phyloP scores from a whole-genome alignment of 148 eudicot genomes.

The Vaccinium vitisidaea region DNA sequence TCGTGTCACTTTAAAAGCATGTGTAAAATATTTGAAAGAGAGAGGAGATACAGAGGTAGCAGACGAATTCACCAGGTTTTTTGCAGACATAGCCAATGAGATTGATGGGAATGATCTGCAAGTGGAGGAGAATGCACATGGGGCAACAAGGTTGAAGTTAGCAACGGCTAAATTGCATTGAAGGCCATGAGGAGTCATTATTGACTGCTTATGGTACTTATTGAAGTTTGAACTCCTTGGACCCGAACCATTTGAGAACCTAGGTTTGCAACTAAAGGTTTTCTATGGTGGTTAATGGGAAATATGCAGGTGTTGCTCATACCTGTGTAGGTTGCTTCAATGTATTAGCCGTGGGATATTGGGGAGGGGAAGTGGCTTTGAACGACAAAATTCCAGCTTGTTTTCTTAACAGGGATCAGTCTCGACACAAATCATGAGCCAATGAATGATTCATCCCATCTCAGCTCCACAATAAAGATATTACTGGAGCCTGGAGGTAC shows the following conservation, averaged over 20 bases:
- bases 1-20: conserved; percentile 12
- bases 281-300: not conserved
- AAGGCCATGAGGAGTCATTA: not conserved
- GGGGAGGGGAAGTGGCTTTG: not conserved
- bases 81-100: not conserved
- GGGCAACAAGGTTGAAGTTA: not conserved
- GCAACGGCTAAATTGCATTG: not conserved
- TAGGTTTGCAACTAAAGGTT: not conserved
- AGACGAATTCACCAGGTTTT: conserved; percentile 10
- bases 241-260: too few relatives aligned
- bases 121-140: not conserved
- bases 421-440: not conserved
- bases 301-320: not conserved
- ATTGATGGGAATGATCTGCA: conserved; percentile 1
- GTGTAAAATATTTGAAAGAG: conserved; percentile 26
- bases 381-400: not conserved
- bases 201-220: not conserved
- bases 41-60: conserved; percentile 21
- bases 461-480: not conserved
- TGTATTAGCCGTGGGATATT: not conserved
- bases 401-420: not conserved
- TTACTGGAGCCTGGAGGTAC: conserved; percentile 4
- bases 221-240: not conserved
- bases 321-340: not conserved
- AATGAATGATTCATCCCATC: not conserved